phyloP scores from a whole-genome alignment of 176 grass and related monocot species.

The Puya raimondii region DNA sequence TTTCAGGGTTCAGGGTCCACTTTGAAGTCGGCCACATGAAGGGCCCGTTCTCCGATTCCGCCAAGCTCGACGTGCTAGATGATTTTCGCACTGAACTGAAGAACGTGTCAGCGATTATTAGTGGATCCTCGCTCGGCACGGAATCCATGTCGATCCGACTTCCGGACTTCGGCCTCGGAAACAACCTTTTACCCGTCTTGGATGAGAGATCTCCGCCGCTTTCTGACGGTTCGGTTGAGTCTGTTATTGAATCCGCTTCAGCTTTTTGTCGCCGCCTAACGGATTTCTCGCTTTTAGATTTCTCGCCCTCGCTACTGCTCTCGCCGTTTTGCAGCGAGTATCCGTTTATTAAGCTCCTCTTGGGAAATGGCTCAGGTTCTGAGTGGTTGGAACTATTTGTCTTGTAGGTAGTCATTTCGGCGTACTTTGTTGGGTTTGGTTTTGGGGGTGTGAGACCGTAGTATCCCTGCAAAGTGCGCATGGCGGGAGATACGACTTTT shows the following conservation, averaged over 20 bases:
- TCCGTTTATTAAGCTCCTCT: conserved; percentile 1
- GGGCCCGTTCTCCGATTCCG: conserved; percentile 27
- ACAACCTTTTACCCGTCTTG: conserved; percentile 25
- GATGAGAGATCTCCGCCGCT: neutral
- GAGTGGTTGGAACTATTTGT: conserved; percentile 10
- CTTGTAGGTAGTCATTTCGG: conserved; percentile 61
- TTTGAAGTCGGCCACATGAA: conserved; percentile 36
- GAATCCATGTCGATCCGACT: conserved; percentile 22
- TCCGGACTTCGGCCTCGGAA: conserved; percentile 34
- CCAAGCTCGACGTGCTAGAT: conserved; percentile 38
- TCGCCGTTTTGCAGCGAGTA: conserved; percentile 10
- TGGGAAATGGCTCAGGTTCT: conserved; percentile 16
- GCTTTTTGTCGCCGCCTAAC: conserved; percentile 43
- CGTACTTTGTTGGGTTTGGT: conserved; percentile 20
- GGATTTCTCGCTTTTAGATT: conserved; percentile 30
- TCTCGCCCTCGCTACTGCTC: conserved; percentile 11
- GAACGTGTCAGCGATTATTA: conserved; percentile 13
- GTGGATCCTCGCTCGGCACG: conserved; percentile 4
- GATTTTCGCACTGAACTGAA: conserved; percentile 57
- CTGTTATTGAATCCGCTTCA: conserved; percentile 14
- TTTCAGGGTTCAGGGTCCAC: conserved; percentile 48
- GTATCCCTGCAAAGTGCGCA: conserved; percentile 59
- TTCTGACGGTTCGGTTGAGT: conserved; percentile 7
- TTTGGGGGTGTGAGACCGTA: conserved; percentile 38
- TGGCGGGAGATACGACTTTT: conserved; percentile 37